Evolutionary conservation across 768 basidiomycete genomes (phyloP).

Genomic region (Hericium alpestre): DNA sequence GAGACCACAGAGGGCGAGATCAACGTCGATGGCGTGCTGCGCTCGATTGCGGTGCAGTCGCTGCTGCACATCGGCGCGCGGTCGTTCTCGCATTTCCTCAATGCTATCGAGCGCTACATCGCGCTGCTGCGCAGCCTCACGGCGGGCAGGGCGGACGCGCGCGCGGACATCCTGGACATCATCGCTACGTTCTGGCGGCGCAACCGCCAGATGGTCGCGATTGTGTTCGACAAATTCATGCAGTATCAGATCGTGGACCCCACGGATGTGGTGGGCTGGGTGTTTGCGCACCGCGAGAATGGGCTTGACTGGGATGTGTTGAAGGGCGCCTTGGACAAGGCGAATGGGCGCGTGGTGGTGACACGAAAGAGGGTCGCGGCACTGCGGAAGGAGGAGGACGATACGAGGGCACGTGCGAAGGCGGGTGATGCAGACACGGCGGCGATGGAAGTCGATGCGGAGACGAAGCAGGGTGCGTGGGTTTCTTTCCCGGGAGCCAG

Average conservation of each 20-base stretch:
- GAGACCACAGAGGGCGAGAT: slow-evolving; percentile 45
- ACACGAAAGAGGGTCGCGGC: slow-evolving; percentile 64
- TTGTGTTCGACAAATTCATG: slow-evolving; percentile 96
- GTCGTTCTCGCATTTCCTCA: slow-evolving; percentile 95
- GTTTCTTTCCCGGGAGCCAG: slow-evolving; percentile 1
- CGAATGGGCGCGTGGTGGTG: slow-evolving; percentile 76
- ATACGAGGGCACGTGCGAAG: slow-evolving; percentile 65
- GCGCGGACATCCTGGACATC: slow-evolving; percentile 60
- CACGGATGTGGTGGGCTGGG: slow-evolving; percentile 80
- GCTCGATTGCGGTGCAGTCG: slow-evolving; percentile 78
- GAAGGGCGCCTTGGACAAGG: slow-evolving; percentile 77
- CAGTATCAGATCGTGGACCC: slow-evolving; percentile 98
- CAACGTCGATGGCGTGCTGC: slow-evolving; percentile 58
- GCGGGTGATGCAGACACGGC: slow-evolving; percentile 42
- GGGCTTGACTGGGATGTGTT: slow-evolving; percentile 81
- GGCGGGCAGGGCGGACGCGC: slow-evolving; percentile 40
- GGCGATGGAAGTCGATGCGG: slow-evolving; percentile 62
- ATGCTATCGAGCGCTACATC: slow-evolving; percentile 92
- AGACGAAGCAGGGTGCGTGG: slow-evolving; percentile 49
- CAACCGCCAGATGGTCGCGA: slow-evolving; percentile 77
- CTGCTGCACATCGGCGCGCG: slow-evolving; percentile 86
- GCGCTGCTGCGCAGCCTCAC: slow-evolving; percentile 60
- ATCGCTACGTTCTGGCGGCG: slow-evolving; percentile 74
- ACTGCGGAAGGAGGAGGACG: slow-evolving; percentile 83
- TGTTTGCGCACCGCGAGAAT: slow-evolving; percentile 51